Evolutionary conservation across 1,284 basidiomycete genomes (phyloP), one percentile per base, ranked within the genome.

Genomic region (Rhodotorula sp.): DNA sequence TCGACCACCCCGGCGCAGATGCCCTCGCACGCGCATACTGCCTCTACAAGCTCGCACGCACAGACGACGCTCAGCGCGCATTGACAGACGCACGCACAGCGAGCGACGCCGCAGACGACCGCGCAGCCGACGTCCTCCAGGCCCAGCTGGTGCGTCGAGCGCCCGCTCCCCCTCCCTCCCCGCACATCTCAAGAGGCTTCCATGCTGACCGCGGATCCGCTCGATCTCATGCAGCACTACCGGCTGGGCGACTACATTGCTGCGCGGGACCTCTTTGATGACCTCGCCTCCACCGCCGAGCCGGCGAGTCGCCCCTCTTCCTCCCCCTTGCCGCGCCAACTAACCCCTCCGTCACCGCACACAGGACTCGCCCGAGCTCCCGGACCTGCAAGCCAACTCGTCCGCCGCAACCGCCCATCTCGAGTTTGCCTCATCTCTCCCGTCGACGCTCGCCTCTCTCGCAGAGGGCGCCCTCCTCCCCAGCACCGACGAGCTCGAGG

Each of bases 321-420:
- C 46, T n/a, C 48, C 32, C 34, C n/a, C 37, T 15, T 13, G 22
- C 32, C n/a, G 10, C 34, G n/a, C 29, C n/a, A 22, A 2, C 57
- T 56, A 1, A n/a, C 39, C 21, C 21, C 0, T 29, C 37, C 50
- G 1, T 15, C 1, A 1, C 2, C 25, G 2, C 27, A 21, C 22
- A 8, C 69, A 78, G 77, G 78, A 77, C 60, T 76, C 78, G 5
- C 78, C 78, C 61, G 78, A 79, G 53, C 64, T 74, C 37, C 58
- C 66, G 53, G 78, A 79, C 69, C 67, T 79, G 27, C 57, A 75
- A 46, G 64, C 71, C 41, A 78, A 79, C 69, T 66, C 73, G 4
- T 39, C 62, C 21, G 70, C 73, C 4, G 71, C 69, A 48, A 59
- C 68, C 21, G 37, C 69, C 6, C 71, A 74, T 51, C 61, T 79